Evolutionary conservation across 495 filamentous ascomycete species (phyloP).

Genomic region (Hyaloscypha hepaticicola): DNA sequence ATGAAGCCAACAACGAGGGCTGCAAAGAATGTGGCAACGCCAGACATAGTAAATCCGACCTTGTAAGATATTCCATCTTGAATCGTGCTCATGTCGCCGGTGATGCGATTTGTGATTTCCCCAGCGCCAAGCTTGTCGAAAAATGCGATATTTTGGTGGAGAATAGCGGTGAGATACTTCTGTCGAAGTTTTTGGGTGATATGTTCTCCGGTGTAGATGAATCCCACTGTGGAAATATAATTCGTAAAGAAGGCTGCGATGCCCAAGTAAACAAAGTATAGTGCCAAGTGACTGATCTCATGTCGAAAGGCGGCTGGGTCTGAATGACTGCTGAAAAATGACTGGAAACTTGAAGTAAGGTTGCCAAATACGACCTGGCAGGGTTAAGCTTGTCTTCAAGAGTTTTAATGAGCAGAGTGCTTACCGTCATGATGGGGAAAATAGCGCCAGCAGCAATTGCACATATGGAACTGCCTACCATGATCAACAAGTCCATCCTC

Average conservation of each 20-base stretch:
- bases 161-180: slow-evolving; percentile 38
- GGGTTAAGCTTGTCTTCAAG: not conserved
- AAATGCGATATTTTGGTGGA: slow-evolving; percentile 42
- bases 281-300: slow-evolving; percentile 52
- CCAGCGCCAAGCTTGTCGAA: slow-evolving; percentile 40
- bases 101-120: slow-evolving; percentile 88
- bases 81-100: slow-evolving; percentile 79
- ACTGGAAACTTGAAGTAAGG: slow-evolving; percentile 67
- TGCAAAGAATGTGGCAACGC: slow-evolving; percentile 73
- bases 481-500: slow-evolving; percentile 66
- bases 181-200: slow-evolving; percentile 37
- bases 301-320: slow-evolving; percentile 53
- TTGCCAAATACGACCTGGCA: slow-evolving; percentile 58
- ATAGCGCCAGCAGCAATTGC: slow-evolving; percentile 75
- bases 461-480: slow-evolving; percentile 59
- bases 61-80: slow-evolving; percentile 88
- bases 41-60: slow-evolving; percentile 68
- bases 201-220: slow-evolving; percentile 34
- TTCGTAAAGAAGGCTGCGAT: slow-evolving; percentile 76
- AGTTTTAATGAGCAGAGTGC: slow-evolving; percentile 7
- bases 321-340: slow-evolving; percentile 50
- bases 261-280: slow-evolving; percentile 88
- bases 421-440: slow-evolving; percentile 80
- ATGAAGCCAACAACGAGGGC: slow-evolving; percentile 86
- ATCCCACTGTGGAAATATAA: slow-evolving; percentile 75